Conservation (phyloP, 192 early-diverging fungal species). For the Phycomyces nitens region DNA sequence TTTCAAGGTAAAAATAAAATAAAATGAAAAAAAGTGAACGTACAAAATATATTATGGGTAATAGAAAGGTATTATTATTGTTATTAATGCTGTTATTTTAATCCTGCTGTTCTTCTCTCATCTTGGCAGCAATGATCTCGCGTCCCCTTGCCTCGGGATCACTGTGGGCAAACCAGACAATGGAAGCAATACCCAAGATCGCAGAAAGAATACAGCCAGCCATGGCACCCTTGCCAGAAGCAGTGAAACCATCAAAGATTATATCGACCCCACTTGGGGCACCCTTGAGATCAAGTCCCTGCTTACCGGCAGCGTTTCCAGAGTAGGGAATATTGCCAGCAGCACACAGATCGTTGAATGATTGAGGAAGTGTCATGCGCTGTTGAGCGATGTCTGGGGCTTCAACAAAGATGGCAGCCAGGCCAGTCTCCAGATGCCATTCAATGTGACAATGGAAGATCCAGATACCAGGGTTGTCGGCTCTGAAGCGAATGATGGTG, state of each 20-base stretch:
- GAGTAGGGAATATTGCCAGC: conserved; percentile 48
- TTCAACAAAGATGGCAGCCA: conserved; percentile 67
- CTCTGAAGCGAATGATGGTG: conserved; percentile 67
- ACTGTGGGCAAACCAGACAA: conserved; percentile 67
- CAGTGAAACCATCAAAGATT: conserved; percentile 57
- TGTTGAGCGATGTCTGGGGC: conserved; percentile 63
- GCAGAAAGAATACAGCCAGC: conserved; percentile 68
- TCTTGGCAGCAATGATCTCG: neutral
- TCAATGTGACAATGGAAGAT: conserved; percentile 88
- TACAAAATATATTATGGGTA: too few species aligned
- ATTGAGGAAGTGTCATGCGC: conserved; percentile 49
- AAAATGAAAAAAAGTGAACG: too few species aligned
- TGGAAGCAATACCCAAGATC: conserved; percentile 67
- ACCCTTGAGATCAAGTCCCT: conserved; percentile 61
- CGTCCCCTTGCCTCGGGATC: conserved; percentile 18
- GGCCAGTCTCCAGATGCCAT: conserved; percentile 70
- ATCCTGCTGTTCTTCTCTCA: neutral
- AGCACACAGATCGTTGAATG: conserved; percentile 61
- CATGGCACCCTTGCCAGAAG: conserved; percentile 68
- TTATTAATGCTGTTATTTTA: too few species aligned
- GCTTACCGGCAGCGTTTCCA: conserved; percentile 76
- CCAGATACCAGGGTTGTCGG: conserved; percentile 82
- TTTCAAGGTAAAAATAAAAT: too few species aligned
- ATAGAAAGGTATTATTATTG: too few species aligned
- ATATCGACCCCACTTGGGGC: conserved; percentile 46